These are phyloP conservation scores for Tetradesmus obliquus DNA, from an alignment of 139 green algal genomes.

Conservation along the genomic window DNA sequence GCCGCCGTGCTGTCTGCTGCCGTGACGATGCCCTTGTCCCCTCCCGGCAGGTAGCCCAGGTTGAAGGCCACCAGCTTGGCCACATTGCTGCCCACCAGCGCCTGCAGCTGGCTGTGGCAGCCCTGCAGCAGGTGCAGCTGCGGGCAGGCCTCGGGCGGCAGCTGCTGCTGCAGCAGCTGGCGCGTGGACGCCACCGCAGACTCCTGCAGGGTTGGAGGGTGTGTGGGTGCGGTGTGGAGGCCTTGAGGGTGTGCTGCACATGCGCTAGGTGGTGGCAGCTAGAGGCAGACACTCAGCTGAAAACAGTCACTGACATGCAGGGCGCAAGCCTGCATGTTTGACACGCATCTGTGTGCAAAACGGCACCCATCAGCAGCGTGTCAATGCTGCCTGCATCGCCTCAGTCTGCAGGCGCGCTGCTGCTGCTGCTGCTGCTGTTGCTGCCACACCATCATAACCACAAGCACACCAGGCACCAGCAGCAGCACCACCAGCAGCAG, in stretches of 20 bases:
- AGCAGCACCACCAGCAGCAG: not conserved
- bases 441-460: not conserved
- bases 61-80: slow-evolving; percentile 47
- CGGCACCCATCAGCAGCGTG: no score
- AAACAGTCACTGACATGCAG: no score
- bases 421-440: not conserved
- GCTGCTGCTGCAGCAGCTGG: not conserved
- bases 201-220: not conserved
- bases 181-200: slow-evolving; percentile 42
- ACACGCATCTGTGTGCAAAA: no score
- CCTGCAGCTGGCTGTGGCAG: slow-evolving; percentile 54
- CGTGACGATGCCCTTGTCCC: slow-evolving; percentile 65
- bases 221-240: not conserved
- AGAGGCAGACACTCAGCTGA: no score
- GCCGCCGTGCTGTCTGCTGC: slow-evolving; percentile 51
- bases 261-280: no score
- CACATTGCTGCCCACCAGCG: slow-evolving; percentile 21
- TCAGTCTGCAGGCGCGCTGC: not conserved
- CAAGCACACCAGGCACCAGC: not conserved
- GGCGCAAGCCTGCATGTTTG: no score
- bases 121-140: slow-evolving; percentile 28
- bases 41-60: slow-evolving; percentile 64
- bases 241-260: no score
- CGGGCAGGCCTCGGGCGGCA: not conserved
- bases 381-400: no score